Conservation (phyloP, 73 alveolate species). For the Blepharisma stoltei region DNA sequence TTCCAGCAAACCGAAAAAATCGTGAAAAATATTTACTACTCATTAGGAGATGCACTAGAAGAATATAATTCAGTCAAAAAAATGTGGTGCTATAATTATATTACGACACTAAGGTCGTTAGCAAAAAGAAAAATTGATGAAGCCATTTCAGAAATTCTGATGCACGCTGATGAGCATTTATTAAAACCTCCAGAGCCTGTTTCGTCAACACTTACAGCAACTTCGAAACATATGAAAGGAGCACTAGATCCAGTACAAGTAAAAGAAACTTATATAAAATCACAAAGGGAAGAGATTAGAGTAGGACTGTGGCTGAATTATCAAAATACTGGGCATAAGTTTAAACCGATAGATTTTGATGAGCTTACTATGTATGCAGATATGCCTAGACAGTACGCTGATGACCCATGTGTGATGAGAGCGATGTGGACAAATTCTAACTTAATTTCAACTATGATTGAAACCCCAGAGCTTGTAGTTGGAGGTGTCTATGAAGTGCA, state of each 20-base stretch:
- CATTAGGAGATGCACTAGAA: slow-evolving; percentile 51
- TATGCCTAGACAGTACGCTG: slow-evolving; percentile 49
- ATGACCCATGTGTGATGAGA: slow-evolving; percentile 49
- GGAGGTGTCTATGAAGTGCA: slow-evolving; percentile 66
- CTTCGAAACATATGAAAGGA: background rate
- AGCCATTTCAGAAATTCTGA: slow-evolving; percentile 50
- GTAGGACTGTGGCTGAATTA: slow-evolving; percentile 28
- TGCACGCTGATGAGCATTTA: slow-evolving; percentile 47
- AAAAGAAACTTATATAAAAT: slow-evolving; percentile 2
- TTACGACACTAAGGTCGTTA: slow-evolving; percentile 36
- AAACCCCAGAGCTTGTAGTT: slow-evolving; percentile 50
- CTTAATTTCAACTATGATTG: slow-evolving; percentile 31
- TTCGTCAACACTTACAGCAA: slow-evolving; percentile 4
- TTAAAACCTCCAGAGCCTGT: background rate
- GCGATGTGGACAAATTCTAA: slow-evolving; percentile 55
- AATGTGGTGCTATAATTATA: slow-evolving; percentile 46
- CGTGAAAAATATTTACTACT: slow-evolving; percentile 25
- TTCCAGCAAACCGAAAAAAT: slow-evolving; percentile 47
- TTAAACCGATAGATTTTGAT: slow-evolving; percentile 46
- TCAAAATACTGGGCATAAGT: slow-evolving; percentile 23
- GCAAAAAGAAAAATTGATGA: slow-evolving; percentile 44
- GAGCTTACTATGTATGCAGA: slow-evolving; percentile 36
- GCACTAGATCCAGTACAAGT: background rate
- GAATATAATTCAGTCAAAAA: slow-evolving; percentile 33
- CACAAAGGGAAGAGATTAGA: background rate